Percentiles rank a stretch among this genome's conserved stretches.
These are phyloP conservation scores for Pterulicium gracile DNA, from an alignment of 1,284 basidiomycete genomes.

Conservation along the genomic window DNA sequence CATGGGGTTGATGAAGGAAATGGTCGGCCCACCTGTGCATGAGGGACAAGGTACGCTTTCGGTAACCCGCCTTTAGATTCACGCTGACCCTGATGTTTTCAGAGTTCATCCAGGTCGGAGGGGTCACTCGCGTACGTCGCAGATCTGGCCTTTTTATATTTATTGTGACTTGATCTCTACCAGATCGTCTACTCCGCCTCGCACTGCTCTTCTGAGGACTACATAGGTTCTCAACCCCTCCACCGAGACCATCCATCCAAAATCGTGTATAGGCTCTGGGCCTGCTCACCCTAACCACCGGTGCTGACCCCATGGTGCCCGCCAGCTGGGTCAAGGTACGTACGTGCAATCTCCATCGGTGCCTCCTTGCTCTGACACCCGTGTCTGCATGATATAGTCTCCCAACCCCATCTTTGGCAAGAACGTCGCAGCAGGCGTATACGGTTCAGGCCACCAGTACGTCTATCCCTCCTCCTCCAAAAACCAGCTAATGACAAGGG, in stretches of 20 bases:
- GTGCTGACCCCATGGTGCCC: slow-evolving; percentile 12
- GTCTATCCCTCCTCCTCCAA: slow-evolving; percentile 2
- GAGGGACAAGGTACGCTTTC: slow-evolving; percentile 11
- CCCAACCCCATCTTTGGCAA: slow-evolving; percentile 11
- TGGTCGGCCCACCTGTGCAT: slow-evolving; percentile 12
- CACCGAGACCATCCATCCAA: neutral
- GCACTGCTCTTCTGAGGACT: slow-evolving; percentile 13
- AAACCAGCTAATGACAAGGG: neutral
- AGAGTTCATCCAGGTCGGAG: slow-evolving; percentile 12
- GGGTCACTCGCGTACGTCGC: slow-evolving; percentile 9
- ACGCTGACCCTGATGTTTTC: no score
- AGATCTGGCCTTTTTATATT: neutral
- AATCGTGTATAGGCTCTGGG: slow-evolving; percentile 9
- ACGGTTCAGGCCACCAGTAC: slow-evolving; percentile 14
- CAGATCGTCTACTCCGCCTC: slow-evolving; percentile 14
- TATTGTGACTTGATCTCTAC: neutral
- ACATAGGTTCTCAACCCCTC: slow-evolving; percentile 6
- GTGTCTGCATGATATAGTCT: no score
- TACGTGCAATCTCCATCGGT: no score
- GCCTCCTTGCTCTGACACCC: no score
- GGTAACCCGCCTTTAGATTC: no score
- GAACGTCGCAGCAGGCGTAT: slow-evolving; percentile 10
- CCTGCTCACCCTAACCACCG: slow-evolving; percentile 10
- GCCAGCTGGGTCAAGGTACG: slow-evolving; percentile 13
- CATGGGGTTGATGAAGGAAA: slow-evolving; percentile 6